Percentiles rank a stretch among this genome's conserved stretches.
Evolutionary conservation across 2,329 filamentous ascomycete genomes (phyloP).

Genomic region (Monosporascus sp.): DNA sequence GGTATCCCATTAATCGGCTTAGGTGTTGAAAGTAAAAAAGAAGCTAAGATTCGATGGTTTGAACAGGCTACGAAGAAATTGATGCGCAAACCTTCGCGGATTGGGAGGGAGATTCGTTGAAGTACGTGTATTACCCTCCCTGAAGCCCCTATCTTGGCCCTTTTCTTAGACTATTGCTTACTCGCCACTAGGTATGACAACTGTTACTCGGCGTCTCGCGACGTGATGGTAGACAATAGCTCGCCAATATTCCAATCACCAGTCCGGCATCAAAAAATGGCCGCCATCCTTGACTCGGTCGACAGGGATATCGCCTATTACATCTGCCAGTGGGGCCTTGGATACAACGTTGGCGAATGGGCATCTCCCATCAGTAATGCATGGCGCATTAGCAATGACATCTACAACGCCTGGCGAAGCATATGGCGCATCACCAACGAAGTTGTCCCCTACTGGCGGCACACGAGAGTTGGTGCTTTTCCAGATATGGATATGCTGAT

Average conservation of each 20-base stretch:
- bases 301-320: slow-evolving; percentile 41
- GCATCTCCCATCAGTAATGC: slow-evolving; percentile 39
- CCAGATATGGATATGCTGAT: slow-evolving; percentile 49
- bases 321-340: slow-evolving; percentile 49
- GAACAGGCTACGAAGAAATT: slow-evolving; percentile 33
- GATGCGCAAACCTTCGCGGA: slow-evolving; percentile 35
- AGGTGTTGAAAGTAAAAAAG: background rate
- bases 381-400: slow-evolving; percentile 50
- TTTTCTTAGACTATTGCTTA: background rate
- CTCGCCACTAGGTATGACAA: slow-evolving; percentile 37
- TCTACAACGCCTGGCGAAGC: slow-evolving; percentile 43
- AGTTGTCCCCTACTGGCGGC: slow-evolving; percentile 38
- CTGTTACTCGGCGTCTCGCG: slow-evolving; percentile 38
- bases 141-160: background rate
- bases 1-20: background rate
- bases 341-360: slow-evolving; percentile 40
- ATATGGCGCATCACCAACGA: slow-evolving; percentile 49
- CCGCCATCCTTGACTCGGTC: slow-evolving; percentile 31
- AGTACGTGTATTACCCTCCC: slow-evolving; percentile 31
- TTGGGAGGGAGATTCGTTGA: slow-evolving; percentile 44
- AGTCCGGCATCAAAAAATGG: slow-evolving; percentile 41
- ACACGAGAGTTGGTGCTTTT: slow-evolving; percentile 41
- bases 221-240: slow-evolving; percentile 36
- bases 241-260: slow-evolving; percentile 33
- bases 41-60: background rate